Evolutionary conservation across 225 moss, liverwort and hornwort species (phyloP).

Genomic region (Pseudisothecium myosuroides): DNA sequence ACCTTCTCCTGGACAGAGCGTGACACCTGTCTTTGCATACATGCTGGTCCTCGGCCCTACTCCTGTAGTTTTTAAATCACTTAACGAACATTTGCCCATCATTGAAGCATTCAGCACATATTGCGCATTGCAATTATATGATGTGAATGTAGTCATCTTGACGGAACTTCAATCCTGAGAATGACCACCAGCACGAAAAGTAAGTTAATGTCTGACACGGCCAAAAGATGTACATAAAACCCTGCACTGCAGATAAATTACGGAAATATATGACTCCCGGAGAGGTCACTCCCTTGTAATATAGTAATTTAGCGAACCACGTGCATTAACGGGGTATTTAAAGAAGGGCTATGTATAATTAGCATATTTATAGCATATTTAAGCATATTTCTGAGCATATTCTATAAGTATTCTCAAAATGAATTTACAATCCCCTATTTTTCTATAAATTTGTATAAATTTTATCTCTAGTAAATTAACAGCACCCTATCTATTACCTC

Average conservation of each 20-base stretch:
- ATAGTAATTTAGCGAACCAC: not conserved
- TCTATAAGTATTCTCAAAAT: not conserved
- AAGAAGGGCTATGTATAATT: not conserved
- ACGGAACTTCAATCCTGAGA: constrained; percentile 10
- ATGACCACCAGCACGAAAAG: not conserved
- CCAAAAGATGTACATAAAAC: not conserved
- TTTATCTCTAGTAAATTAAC: not conserved
- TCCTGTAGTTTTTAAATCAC: not conserved
- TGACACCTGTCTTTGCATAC: not conserved
- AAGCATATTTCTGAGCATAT: not conserved
- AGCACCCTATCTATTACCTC: not conserved
- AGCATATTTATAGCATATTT: not conserved
- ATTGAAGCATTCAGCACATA: constrained; percentile 11
- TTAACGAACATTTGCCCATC: not conserved
- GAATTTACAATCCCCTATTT: not conserved
- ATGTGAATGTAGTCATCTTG: constrained; percentile 3
- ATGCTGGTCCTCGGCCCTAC: not conserved
- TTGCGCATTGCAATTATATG: constrained; percentile 11
- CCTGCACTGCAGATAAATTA: not conserved
- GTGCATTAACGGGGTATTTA: no score
- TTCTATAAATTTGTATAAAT: not conserved
- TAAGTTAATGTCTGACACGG: not conserved
- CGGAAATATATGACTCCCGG: not conserved
- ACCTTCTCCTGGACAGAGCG: not conserved
- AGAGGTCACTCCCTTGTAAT: not conserved